These are phyloP conservation scores for Calycina marina DNA, from an alignment of 2,329 filamentous ascomycete genomes.

Conservation along the genomic window DNA sequence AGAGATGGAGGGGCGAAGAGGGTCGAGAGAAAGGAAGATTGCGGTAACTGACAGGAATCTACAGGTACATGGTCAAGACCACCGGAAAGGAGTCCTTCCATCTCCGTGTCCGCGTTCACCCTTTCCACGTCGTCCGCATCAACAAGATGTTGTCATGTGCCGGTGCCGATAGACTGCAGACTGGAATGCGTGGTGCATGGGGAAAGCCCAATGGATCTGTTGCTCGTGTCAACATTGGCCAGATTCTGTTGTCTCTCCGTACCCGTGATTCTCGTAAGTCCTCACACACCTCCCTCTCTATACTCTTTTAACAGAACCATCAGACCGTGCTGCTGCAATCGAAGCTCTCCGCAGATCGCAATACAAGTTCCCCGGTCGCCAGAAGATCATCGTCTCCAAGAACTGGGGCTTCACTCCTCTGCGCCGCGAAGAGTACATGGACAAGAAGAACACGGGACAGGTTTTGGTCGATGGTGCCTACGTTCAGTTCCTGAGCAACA, in stretches of 20 bases:
- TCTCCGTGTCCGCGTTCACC: slow-evolving; percentile 76
- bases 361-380: slow-evolving; percentile 99
- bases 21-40: not conserved
- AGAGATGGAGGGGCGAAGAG: not conserved
- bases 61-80: slow-evolving; percentile 49
- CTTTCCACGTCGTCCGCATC: slow-evolving; percentile 99
- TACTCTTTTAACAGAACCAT: slow-evolving; percentile 16
- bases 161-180: slow-evolving; percentile 99
- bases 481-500: slow-evolving; percentile 96
- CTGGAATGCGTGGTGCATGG: slow-evolving; percentile 99
- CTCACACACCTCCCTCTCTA: not conserved
- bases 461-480: slow-evolving; percentile 98
- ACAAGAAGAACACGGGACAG: slow-evolving; percentile 83
- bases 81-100: slow-evolving; percentile 63
- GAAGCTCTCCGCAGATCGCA: slow-evolving; percentile 98
- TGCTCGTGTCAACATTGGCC: slow-evolving; percentile 99
- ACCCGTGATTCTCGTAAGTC: slow-evolving; percentile 81
- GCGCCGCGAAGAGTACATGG: slow-evolving; percentile 91
- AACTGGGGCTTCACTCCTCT: slow-evolving; percentile 99
- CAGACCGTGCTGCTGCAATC: slow-evolving; percentile 80
- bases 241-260: slow-evolving; percentile 94
- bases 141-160: slow-evolving; percentile 99
- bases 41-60: slow-evolving; percentile 2
- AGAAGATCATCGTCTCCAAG: slow-evolving; percentile 99
- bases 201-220: slow-evolving; percentile 98